phyloP scores from a whole-genome alignment of 2,329 filamentous ascomycete species.

The Diaporthe citriasiana region DNA sequence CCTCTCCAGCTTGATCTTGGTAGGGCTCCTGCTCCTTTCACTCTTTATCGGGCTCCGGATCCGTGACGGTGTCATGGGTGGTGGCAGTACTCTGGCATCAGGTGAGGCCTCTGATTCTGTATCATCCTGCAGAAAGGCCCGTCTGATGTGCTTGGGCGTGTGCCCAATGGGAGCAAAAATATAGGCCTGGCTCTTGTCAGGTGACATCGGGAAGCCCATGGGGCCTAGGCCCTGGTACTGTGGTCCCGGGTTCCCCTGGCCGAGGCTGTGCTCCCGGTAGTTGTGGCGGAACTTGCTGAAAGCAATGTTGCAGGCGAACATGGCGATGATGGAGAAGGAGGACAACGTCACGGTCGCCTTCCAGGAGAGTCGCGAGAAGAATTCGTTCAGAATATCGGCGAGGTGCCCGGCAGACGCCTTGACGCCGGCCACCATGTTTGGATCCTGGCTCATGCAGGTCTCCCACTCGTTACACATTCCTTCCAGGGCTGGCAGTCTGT shows the following conservation, averaged over 20 bases:
- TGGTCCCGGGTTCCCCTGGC: conserved; percentile 22
- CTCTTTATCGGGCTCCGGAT: conserved; percentile 64
- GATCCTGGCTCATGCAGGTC: conserved; percentile 88
- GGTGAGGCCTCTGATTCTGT: conserved; percentile 68
- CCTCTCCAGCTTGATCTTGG: conserved; percentile 53
- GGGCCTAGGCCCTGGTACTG: conserved; percentile 44
- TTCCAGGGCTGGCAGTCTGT: conserved; percentile 80
- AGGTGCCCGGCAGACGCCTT: conserved; percentile 89
- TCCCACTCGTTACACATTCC: conserved; percentile 84
- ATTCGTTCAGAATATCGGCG: conserved; percentile 93
- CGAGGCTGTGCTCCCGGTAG: conserved; percentile 34
- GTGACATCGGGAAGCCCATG: conserved; percentile 45
- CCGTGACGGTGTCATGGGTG: conserved; percentile 62
- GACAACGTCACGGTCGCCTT: conserved; percentile 59
- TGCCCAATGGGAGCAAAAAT: conserved; percentile 65
- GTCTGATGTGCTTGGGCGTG: conserved; percentile 62
- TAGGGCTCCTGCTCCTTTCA: conserved; percentile 64
- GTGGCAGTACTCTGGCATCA: conserved; percentile 57
- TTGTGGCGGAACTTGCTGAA: conserved; percentile 55
- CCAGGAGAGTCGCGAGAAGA: conserved; percentile 64
- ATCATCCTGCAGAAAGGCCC: conserved; percentile 56
- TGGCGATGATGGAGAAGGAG: conserved; percentile 61
- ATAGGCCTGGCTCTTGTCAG: conserved; percentile 58
- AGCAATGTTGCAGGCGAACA: conserved; percentile 62
- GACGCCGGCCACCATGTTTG: conserved; percentile 81